phyloP scores from a whole-genome alignment of 176 grass and related monocot genomes.

The Ananas comosus region DNA sequence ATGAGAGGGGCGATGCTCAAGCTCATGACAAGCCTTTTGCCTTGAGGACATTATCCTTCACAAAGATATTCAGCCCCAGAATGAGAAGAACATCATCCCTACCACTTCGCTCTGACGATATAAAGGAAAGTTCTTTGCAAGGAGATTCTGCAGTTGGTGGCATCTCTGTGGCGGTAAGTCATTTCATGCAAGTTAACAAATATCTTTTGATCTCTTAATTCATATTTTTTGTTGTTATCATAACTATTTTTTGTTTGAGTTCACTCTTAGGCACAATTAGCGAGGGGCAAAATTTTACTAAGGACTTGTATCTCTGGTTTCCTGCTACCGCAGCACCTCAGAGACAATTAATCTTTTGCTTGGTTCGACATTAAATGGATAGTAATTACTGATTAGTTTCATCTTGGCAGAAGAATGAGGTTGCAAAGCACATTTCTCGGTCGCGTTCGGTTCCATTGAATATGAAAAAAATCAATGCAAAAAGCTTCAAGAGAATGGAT shows the following conservation, averaged over 20 bases:
- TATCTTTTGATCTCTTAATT: not conserved
- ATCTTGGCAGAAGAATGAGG: conserved; percentile 34
- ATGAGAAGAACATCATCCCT: conserved; percentile 48
- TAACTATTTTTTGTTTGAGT: not conserved
- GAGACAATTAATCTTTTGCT: not conserved
- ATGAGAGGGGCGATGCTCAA: conserved; percentile 13
- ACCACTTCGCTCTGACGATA: conserved; percentile 10
- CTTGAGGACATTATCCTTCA: conserved; percentile 35
- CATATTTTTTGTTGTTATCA: not conserved
- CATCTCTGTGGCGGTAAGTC: conserved; percentile 23
- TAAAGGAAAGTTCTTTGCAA: conserved; percentile 7
- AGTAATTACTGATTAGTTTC: not conserved
- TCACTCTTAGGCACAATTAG: not conserved
- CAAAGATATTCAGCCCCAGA: conserved; percentile 41
- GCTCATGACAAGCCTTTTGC: conserved; percentile 26
- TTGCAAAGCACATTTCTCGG: conserved; percentile 41
- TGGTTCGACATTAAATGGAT: not conserved
- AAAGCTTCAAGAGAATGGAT: conserved; percentile 77
- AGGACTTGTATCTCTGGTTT: not conserved
- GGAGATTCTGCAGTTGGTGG: not conserved
- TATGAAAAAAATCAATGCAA: conserved; percentile 40
- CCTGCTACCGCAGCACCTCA: not conserved
- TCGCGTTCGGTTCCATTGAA: conserved; percentile 69
- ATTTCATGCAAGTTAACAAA: not conserved
- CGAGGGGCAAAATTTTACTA: not conserved